Percentiles rank a stretch among this genome's conserved stretches.
These are phyloP conservation scores for Verticillium dahliae DNA, from an alignment of 2,329 filamentous ascomycete genomes.

Conservation along the genomic window DNA sequence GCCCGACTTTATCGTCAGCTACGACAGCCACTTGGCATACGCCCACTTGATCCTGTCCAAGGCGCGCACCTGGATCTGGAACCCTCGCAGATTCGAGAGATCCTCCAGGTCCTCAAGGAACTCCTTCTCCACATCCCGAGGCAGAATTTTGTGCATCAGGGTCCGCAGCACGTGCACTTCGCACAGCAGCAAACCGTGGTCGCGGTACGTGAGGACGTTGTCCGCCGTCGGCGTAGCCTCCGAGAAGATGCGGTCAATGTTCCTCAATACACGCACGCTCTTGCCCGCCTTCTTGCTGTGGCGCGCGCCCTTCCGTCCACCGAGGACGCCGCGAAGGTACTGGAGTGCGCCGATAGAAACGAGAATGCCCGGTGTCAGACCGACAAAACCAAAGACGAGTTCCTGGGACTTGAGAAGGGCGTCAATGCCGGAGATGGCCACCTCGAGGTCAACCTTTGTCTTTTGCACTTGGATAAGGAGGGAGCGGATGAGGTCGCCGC, in stretches of 20 bases:
- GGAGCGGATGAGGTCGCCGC: conserved; percentile 81
- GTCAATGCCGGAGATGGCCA: conserved; percentile 94
- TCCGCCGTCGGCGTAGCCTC: conserved; percentile 63
- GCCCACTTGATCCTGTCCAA: conserved; percentile 84
- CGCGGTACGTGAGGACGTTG: conserved; percentile 79
- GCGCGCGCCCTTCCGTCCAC: conserved; percentile 61
- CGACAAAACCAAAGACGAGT: conserved; percentile 94
- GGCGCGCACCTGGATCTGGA: conserved; percentile 71
- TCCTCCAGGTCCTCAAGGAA: conserved; percentile 87
- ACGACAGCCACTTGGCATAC: conserved; percentile 69
- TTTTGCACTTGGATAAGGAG: conserved; percentile 96
- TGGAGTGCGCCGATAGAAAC: conserved; percentile 69
- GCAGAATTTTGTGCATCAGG: conserved; percentile 61
- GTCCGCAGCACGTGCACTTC: conserved; percentile 79
- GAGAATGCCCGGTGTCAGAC: conserved; percentile 85
- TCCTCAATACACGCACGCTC: conserved; percentile 72
- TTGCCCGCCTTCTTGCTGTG: conserved; percentile 60
- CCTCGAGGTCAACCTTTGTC: conserved; percentile 96
- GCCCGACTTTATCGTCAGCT: neutral
- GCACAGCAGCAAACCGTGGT: conserved; percentile 83
- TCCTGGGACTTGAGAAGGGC: conserved; percentile 92
- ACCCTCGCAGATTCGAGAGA: conserved; percentile 73
- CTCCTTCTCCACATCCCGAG: conserved; percentile 68
- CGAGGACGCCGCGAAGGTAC: conserved; percentile 66
- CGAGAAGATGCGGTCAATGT: conserved; percentile 76